phyloP scores from a whole-genome alignment of 441 rosid species.

The Corymbia calophylla region DNA sequence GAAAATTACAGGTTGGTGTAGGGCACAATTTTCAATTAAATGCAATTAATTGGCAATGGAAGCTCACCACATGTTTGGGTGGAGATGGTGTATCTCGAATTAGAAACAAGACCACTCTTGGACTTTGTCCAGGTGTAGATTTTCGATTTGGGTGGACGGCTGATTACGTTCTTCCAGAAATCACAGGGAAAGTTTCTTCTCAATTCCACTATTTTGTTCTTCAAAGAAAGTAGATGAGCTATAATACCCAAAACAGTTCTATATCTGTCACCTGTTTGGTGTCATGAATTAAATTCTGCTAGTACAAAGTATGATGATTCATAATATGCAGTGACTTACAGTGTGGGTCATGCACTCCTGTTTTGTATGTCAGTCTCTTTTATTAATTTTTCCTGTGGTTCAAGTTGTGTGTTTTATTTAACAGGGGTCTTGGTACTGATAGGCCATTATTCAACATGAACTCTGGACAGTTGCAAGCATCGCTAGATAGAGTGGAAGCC shows the following conservation, averaged over 20 bases:
- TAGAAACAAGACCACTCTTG: constrained; percentile 73
- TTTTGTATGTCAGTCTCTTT: not conserved
- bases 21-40: constrained; percentile 75
- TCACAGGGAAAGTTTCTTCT: constrained; percentile 60
- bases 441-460: not conserved
- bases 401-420: not conserved
- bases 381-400: not conserved
- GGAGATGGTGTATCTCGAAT: constrained; percentile 82
- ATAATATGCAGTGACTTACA: not conserved
- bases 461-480: not conserved
- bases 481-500: not conserved
- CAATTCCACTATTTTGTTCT: not conserved
- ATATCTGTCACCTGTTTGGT: not conserved
- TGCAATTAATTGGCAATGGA: constrained; percentile 91
- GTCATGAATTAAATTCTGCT: not conserved
- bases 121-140: constrained; percentile 78
- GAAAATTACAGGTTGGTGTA: constrained; percentile 55
- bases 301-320: not conserved
- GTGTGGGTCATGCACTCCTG: not conserved
- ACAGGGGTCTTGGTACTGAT: not conserved
- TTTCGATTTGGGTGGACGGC: constrained; percentile 93
- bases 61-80: constrained; percentile 78
- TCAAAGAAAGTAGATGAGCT: not conserved
- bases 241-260: not conserved
- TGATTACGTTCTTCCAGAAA: constrained; percentile 82